These are phyloP conservation scores for Jimgerdemannia lactiflua DNA, from an alignment of 192 early-diverging fungal species.

Conservation along the genomic window DNA sequence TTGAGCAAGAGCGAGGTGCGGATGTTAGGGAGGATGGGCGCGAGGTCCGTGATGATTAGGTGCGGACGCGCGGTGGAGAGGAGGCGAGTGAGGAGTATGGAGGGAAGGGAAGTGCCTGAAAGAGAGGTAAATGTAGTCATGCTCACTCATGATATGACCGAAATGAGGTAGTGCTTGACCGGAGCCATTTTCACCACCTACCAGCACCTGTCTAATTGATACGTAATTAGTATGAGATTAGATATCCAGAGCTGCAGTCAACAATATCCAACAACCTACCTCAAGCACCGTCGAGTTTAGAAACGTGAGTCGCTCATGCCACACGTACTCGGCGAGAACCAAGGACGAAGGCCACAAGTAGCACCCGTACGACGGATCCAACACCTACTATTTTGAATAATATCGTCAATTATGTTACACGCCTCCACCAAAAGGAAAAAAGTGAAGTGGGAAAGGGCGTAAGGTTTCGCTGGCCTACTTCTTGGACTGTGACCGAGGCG, in stretches of 20 bases:
- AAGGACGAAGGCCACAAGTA: slow-evolving; percentile 76
- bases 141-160: neutral
- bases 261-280: slow-evolving; percentile 15
- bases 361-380: slow-evolving; percentile 56
- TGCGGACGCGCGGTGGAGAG: neutral
- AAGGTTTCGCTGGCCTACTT: too few species aligned
- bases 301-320: slow-evolving; percentile 30
- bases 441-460: too few species aligned
- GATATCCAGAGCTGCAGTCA: neutral
- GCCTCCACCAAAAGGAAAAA: too few species aligned
- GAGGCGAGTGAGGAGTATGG: slow-evolving; percentile 48
- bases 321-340: slow-evolving; percentile 61
- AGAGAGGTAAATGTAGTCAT: slow-evolving; percentile 45
- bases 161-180: too few species aligned
- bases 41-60: slow-evolving; percentile 39
- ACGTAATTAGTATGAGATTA: too few species aligned
- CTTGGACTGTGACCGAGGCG: too few species aligned
- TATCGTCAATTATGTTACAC: too few species aligned
- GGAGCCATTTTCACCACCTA: too few species aligned
- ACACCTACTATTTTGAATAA: slow-evolving; percentile 26
- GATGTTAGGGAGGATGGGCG: slow-evolving; percentile 38
- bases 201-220: neutral
- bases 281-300: slow-evolving; percentile 27
- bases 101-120: slow-evolving; percentile 64
- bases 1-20: slow-evolving; percentile 27